Evolutionary conservation across 148 eudicot genomes (phyloP), one percentile per base, ranked within the genome.

Genomic region (Rhododendron griersonianum): DNA sequence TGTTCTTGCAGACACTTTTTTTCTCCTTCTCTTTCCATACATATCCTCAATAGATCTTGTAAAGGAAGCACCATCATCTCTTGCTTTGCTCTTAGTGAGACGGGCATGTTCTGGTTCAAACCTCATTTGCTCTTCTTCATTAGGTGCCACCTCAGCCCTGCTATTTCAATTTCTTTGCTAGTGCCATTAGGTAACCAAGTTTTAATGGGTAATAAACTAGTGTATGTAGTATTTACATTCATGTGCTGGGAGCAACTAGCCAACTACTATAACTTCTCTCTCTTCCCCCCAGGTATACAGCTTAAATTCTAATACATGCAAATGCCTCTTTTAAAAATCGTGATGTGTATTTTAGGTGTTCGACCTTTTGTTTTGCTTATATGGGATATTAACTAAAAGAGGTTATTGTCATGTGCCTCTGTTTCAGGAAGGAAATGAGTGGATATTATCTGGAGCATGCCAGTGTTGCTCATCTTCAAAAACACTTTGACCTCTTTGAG

Each of bases 381-480:
- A 19, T 69, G 11, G 73, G n/a, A 16, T 47, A 28, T 28, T 51
- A 81, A 86, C 53, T 71, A 81, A 37, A 19, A 78, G 55, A 45
- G 65, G 75, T 55, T 37, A 18, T 67, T 76, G n/a, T 67, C 86
- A 44, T 11, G 35, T 87, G 81, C 80, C 61, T 80, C 82, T 90
- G 53, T 92, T 91, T 85, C 88, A 97, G 99, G 98, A 97, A 93
- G 92, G 99, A 97, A 90, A 97, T 97, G 99, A 97, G 99, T 90
- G 94, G 96, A 30, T 97, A 97, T 87, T 95, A 95, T 88, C 91
- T 97, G 77, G 96, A 97, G 92, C 95, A 97, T 84, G 99, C 99
- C 80, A 92, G 92, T 84, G 98, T 97, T 19, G 92, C 93, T 86
- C 93, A 95, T 86, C 87, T 97, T 55, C 91, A 95, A 87, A 93